Conservation (phyloP, 768 basidiomycete genomes). For the Amanita muscaria region DNA sequence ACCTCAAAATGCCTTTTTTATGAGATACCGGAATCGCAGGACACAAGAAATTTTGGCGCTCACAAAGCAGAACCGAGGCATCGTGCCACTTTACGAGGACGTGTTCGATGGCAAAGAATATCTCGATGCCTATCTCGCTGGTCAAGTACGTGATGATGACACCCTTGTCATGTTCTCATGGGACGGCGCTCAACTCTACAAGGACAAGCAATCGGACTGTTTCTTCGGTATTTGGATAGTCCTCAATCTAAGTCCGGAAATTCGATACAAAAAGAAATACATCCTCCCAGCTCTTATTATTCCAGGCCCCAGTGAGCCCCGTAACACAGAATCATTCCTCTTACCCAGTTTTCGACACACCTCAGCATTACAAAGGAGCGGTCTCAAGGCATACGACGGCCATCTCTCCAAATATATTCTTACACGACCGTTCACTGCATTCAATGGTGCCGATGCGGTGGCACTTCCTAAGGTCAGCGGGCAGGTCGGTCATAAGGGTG, state of each 20-base stretch:
- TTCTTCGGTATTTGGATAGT: slow-evolving; percentile 31
- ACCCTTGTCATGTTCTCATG: slow-evolving; percentile 27
- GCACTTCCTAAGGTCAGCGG: neutral
- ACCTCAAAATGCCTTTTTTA: neutral
- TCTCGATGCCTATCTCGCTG: slow-evolving; percentile 10
- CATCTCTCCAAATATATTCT: neutral
- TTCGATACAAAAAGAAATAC: slow-evolving; percentile 22
- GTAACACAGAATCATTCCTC: too few relatives aligned
- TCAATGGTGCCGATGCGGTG: neutral
- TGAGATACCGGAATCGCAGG: slow-evolving; percentile 2
- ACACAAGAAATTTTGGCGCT: neutral
- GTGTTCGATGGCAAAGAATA: slow-evolving; percentile 21
- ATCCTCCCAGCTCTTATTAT: slow-evolving; percentile 26
- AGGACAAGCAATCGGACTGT: slow-evolving; percentile 24
- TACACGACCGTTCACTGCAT: neutral
- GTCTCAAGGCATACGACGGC: slow-evolving; percentile 16
- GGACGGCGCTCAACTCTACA: slow-evolving; percentile 34
- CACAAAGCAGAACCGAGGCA: neutral
- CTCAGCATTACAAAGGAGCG: slow-evolving; percentile 18
- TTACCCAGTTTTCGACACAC: slow-evolving; percentile 27
- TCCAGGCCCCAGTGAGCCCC: slow-evolving; percentile 28
- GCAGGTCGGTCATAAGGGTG: neutral
- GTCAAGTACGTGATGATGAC: slow-evolving; percentile 18
- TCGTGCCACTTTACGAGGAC: slow-evolving; percentile 14
- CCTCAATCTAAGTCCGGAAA: slow-evolving; percentile 18